Percentiles rank a stretch among this genome's conserved stretches.
These are phyloP conservation scores for Dendrobium huoshanense DNA, from an alignment of 106 monocot species.

Conservation along the genomic window DNA sequence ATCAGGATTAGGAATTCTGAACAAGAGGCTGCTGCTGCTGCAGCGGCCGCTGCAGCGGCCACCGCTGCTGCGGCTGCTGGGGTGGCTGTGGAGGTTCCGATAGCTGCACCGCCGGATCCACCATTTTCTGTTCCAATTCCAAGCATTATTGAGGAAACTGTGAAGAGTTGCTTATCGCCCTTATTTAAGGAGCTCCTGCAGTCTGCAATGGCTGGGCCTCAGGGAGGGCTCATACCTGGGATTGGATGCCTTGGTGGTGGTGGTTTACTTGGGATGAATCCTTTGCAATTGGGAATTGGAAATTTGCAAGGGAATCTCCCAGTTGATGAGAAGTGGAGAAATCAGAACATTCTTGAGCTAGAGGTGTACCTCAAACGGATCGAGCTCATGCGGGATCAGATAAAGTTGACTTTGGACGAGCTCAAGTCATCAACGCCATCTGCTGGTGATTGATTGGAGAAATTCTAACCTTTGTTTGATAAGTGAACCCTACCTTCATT, in stretches of 20 bases:
- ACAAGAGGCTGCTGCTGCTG: background rate
- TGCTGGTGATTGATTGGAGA: background rate
- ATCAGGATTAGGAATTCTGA: slow-evolving; percentile 15
- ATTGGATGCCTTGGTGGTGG: slow-evolving; percentile 3
- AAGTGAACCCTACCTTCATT: background rate
- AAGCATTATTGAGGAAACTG: slow-evolving; percentile 47
- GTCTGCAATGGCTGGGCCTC: slow-evolving; percentile 11
- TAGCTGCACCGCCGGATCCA: background rate
- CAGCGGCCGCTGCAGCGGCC: background rate
- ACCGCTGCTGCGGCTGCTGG: background rate
- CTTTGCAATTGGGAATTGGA: slow-evolving; percentile 15
- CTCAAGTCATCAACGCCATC: slow-evolving; percentile 24
- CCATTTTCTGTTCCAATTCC: slow-evolving; percentile 11
- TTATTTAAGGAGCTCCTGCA: slow-evolving; percentile 68
- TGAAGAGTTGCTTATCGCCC: slow-evolving; percentile 51
- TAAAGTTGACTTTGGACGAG: slow-evolving; percentile 44
- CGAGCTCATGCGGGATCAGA: slow-evolving; percentile 76
- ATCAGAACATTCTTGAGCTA: slow-evolving; percentile 81
- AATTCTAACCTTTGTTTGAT: background rate
- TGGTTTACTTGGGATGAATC: slow-evolving; percentile 9
- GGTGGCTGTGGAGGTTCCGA: slow-evolving; percentile 12
- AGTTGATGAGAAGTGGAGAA: slow-evolving; percentile 71
- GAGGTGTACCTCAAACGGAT: slow-evolving; percentile 77
- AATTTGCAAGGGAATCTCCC: slow-evolving; percentile 2
- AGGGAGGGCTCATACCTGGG: slow-evolving; percentile 1